Base-by-base conservation (phyloP, 495 filamentous ascomycete species). In the Penicillium coffeae region DNA sequence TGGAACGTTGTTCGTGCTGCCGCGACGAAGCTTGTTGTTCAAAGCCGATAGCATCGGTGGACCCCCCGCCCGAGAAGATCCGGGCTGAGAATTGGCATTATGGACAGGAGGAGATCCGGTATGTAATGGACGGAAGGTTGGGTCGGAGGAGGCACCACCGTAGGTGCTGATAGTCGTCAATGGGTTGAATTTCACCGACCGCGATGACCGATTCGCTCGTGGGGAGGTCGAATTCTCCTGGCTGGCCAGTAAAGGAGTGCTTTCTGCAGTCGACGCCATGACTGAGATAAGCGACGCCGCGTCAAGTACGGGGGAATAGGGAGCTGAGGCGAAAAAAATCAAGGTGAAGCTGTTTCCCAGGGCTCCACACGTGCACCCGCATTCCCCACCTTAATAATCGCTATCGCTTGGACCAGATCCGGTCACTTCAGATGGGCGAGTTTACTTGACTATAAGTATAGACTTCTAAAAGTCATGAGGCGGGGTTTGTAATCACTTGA, bases 21-120 rank as follows among this genome's bases (percentile, higher is more conserved):
- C 79, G 56, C 90, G 76, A 18, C 88, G 85, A 38, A 96, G 83
- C 66, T 88, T 93, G 76, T 74, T 89, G 63, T 95, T 95, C 55
- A 96, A 68, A 2, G 86, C 79, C 1, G 90, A 89, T 14, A 95
- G 79, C 73, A 88, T 84, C 18, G 83, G 85, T 58, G 79, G 84
- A 14, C 76, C 74, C 34, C 68, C 69, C 32, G 71, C 42, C 35
- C 67, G 56, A 42, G 50, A 56, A 15, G 60, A 59, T 21, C 49
- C 49, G 37, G 64, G 55, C 42, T 68, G 60, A 16, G 60, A 52
- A 54, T 61, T 64, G 50, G 52, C 47, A 58, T 59, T 66, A 42
- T 64, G 60, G 44, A 68, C 60, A 10, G 69, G 65, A 44, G 69
- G 59, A 48, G 72, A 64, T 19, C 65, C 55, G 40, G 67, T 60